Evolutionary conservation across 306 rosid genomes (phyloP), one percentile per base, ranked within the genome.

Genomic region (Vachellia collinsii): DNA sequence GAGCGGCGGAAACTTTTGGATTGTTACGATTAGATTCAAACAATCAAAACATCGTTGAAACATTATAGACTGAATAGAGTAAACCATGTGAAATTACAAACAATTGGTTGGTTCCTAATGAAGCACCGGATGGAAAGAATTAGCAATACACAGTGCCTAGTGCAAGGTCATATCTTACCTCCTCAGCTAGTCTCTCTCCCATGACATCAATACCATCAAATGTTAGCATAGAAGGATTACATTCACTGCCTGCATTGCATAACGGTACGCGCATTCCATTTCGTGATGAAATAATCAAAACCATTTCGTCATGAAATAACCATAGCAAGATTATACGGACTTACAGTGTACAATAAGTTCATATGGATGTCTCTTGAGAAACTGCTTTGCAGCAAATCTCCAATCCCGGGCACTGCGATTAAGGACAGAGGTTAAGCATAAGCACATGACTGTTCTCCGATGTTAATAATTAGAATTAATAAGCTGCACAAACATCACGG

Each of bases 191-290:
- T 87, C 99, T 90, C 56, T 12, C 75, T 70, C 75, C 75, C 59
- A 90, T 90, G 74, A 91, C 90, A 79, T 94, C 99, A 81, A 94
- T 87, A 23, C 99, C 99, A 48, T 91, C 95, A 66, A 93, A 87
- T 37, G 99, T 94, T 89, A 88, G 77, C 85, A 10, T 89, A 20
- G 95, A 47, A 77, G 80, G 70, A 86, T 94, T 93, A 71, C 91
- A 76, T 80, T 90, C 86, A 85, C 99, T 93, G 86, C 97, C 97
- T 93, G 97, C 90, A 87, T 74, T 78, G 61, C 88, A 85, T 71
- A 80, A 58, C 53, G 48, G 59, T 68, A 80, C 43, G 74, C 22
- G 53, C 67, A 81, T 59, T 85, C 79, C 79, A 87, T 83, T 78
- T 82, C 79, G 82, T 53, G 44, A 65, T 16, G 56, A 29, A 62